Evolutionary conservation across 2,329 filamentous ascomycete species (phyloP), one percentile per base, ranked within the genome.

Genomic region (Trichoderma gracile): DNA sequence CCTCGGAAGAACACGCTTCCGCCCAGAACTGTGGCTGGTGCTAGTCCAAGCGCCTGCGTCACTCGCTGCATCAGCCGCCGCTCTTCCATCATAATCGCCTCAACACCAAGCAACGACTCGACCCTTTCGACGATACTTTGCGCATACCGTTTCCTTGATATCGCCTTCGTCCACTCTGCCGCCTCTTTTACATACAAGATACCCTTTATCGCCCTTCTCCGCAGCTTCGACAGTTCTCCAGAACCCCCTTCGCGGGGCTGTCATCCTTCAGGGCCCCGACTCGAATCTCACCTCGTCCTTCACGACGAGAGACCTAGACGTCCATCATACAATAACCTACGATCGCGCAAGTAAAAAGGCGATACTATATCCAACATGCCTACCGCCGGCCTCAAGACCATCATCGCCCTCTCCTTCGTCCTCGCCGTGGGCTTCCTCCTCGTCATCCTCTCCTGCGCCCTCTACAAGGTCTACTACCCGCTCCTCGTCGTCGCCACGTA

Each of bases 351-450:
- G 12, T 14, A 38, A 5, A 49, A 50, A 53, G 1, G 14, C 43
- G 23, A 23, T 17, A 12, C 30, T 42, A 74, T 80, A 14, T 5
- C 12, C 33, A 82, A 73, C 68, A 86, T 87, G 84, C 78, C 84
- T 81, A 86, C 91, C 82, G 93, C 95, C 72, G 95, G 95, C 77
- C 89, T 99, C 75, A 98, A 97, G 82, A 99, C 95, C 71, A 99
- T 99, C 80, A 99, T 99, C 79, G 92, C 92, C 69, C 91, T 99
- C 72, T 98, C 95, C 76, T 99, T 99, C 81, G 95, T 99, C 76
- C 92, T 99, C 70, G 95, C 95, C 72, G 95, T 99, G 73, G 95
- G 95, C 73, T 99, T 99, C 82, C 91, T 99, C 73, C 92, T 99
- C 71, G 95, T 98, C 71, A 99, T 99, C 79, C 91, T 99, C 73